Conservation (phyloP, 148 eudicot genomes). For the Amaranthus cruentus region DNA sequence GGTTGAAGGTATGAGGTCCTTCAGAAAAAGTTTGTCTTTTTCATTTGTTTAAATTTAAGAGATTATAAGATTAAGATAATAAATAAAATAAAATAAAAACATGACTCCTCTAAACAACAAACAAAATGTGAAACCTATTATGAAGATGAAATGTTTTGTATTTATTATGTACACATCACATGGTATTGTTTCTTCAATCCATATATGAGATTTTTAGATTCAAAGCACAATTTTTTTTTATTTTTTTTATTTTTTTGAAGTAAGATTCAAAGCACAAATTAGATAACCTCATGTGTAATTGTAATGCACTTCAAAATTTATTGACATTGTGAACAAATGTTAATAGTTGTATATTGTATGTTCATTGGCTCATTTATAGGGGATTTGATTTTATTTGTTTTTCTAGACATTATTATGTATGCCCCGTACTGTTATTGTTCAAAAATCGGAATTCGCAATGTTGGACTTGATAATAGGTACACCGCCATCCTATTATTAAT, state of each 20-base stretch:
- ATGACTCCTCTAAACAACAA: too few species aligned
- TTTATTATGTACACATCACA: not conserved
- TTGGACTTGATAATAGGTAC: too few species aligned
- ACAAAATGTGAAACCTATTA: not conserved
- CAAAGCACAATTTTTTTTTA: not conserved
- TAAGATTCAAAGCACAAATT: not conserved
- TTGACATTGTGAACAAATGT: slow-evolving; percentile 1
- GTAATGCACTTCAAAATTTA: slow-evolving; percentile 27
- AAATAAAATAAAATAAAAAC: too few species aligned
- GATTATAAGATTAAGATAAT: too few species aligned
- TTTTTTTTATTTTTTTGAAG: too few species aligned
- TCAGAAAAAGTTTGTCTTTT: too few species aligned
- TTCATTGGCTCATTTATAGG: not conserved
- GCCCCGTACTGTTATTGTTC: not conserved
- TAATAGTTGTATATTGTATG: not conserved
- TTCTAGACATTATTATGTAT: not conserved
- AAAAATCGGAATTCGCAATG: not conserved
- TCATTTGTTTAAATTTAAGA: too few species aligned
- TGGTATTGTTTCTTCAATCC: slow-evolving; percentile 19
- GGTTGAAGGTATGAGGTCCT: too few species aligned
- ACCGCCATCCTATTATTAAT: too few species aligned
- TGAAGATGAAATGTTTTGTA: not conserved
- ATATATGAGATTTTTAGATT: slow-evolving; percentile 17
- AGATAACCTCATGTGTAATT: slow-evolving; percentile 22
- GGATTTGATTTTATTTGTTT: not conserved